phyloP scores from a whole-genome alignment of 805 yeast species.

The Nakazawaea pomicola region DNA sequence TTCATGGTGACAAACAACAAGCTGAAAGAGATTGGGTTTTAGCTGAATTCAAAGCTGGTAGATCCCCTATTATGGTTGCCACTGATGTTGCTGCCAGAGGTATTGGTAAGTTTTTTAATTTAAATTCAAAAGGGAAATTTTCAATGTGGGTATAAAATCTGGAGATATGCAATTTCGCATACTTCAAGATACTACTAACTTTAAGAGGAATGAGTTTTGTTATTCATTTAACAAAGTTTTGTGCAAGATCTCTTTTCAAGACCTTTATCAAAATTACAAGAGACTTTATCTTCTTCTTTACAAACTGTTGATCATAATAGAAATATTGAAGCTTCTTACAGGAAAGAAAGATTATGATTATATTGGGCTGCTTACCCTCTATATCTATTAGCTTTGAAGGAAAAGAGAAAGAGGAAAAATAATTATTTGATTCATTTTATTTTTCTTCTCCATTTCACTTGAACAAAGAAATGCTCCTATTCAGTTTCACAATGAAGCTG shows the following conservation, averaged over 20 bases:
- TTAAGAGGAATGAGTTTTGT: not conserved
- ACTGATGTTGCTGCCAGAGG: conserved; percentile 99
- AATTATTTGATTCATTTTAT: too few species aligned
- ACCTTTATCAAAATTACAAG: not conserved
- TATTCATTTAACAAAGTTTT: not conserved
- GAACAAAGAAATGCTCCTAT: too few species aligned
- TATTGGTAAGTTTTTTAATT: conserved; percentile 80
- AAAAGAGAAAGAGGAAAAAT: too few species aligned
- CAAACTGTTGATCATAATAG: too few species aligned
- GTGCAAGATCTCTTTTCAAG: too few species aligned
- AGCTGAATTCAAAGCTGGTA: conserved; percentile 86
- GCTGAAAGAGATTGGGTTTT: conserved; percentile 98
- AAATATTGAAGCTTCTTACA: too few species aligned
- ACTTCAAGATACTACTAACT: conserved; percentile 1
- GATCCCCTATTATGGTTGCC: conserved; percentile 96
- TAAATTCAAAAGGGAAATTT: not conserved
- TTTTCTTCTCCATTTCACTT: too few species aligned
- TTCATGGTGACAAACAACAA: conserved; percentile 98
- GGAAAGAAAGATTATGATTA: too few species aligned
- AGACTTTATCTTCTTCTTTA: not conserved
- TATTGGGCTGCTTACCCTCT: too few species aligned
- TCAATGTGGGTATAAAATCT: not conserved
- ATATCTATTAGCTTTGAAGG: too few species aligned
- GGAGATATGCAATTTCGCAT: too few species aligned
- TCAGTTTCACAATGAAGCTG: too few species aligned